These are phyloP conservation scores for Cordyceps tenuipes DNA, from an alignment of 2,329 filamentous ascomycete species.

Conservation along the genomic window DNA sequence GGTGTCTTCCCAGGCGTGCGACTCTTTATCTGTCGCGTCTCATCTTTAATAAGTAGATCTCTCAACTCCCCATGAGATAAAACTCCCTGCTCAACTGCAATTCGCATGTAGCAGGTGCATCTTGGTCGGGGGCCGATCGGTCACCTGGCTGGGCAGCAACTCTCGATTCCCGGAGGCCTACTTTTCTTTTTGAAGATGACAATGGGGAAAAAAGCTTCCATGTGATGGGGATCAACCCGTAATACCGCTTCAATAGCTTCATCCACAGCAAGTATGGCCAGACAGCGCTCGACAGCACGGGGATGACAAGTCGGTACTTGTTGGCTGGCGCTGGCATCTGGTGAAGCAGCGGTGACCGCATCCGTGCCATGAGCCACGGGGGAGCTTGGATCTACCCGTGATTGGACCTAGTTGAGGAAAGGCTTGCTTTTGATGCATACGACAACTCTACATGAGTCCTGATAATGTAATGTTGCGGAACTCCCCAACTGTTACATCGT, in stretches of 20 bases:
- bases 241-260: slow-evolving; percentile 32
- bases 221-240: slow-evolving; percentile 34
- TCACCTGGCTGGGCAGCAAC: not conserved
- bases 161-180: slow-evolving; percentile 30
- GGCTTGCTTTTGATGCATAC: not conserved
- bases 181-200: slow-evolving; percentile 29
- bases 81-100: not conserved
- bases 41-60: not conserved
- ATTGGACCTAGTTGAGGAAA: not conserved
- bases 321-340: slow-evolving; percentile 16
- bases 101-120: slow-evolving; percentile 1
- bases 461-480: not conserved
- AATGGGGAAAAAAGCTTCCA: slow-evolving; percentile 19
- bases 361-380: not conserved
- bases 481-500: not conserved
- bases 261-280: slow-evolving; percentile 24
- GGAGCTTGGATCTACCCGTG: slow-evolving; percentile 3
- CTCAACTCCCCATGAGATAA: not conserved
- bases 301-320: slow-evolving; percentile 13
- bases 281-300: slow-evolving; percentile 18
- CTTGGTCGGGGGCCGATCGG: not conserved
- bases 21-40: not conserved
- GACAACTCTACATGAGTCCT: too few species aligned
- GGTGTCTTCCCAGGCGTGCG: too few species aligned
- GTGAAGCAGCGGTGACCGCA: not conserved